These are phyloP conservation scores for Emericellopsis terricola DNA, from an alignment of 495 filamentous ascomycete species.

Conservation along the genomic window DNA sequence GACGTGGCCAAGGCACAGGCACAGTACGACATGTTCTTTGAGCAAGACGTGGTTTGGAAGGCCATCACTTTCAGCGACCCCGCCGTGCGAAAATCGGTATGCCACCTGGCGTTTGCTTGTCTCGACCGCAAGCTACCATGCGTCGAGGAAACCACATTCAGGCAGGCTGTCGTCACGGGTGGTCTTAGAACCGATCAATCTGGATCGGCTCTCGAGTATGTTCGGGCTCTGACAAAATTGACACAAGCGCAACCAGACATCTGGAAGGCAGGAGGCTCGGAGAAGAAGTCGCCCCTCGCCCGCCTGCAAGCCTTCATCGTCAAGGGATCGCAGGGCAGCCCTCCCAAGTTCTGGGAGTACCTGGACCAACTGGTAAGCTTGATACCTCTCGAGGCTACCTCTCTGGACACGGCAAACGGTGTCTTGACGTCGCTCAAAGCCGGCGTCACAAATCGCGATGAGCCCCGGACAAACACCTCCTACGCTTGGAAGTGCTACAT, in stretches of 20 bases:
- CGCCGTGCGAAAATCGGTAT: constrained; percentile 50
- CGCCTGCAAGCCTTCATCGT: constrained; percentile 57
- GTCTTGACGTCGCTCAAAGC: constrained; percentile 46
- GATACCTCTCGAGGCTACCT: constrained; percentile 37
- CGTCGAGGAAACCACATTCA: constrained; percentile 32
- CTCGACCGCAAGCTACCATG: constrained; percentile 35
- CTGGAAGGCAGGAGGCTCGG: constrained; percentile 31
- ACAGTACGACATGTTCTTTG: constrained; percentile 36
- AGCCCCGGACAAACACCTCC: constrained; percentile 43
- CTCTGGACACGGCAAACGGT: constrained; percentile 27
- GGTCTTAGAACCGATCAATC: constrained; percentile 48
- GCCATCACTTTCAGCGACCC: constrained; percentile 48
- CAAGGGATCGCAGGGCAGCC: constrained; percentile 61
- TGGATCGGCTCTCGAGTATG: constrained; percentile 52
- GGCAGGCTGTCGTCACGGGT: constrained; percentile 47
- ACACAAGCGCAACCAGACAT: constrained; percentile 45
- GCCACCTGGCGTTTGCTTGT: constrained; percentile 43
- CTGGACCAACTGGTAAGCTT: constrained; percentile 37
- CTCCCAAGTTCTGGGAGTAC: constrained; percentile 51
- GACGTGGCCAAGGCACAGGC: constrained; percentile 33
- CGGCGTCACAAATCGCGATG: constrained; percentile 55
- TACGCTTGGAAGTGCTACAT: constrained; percentile 63
- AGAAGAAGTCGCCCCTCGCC: constrained; percentile 45
- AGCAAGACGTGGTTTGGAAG: constrained; percentile 52
- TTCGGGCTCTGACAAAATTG: constrained; percentile 41